Evolutionary conservation across 306 rosid genomes (phyloP).

Genomic region (Vigna unguiculata): DNA sequence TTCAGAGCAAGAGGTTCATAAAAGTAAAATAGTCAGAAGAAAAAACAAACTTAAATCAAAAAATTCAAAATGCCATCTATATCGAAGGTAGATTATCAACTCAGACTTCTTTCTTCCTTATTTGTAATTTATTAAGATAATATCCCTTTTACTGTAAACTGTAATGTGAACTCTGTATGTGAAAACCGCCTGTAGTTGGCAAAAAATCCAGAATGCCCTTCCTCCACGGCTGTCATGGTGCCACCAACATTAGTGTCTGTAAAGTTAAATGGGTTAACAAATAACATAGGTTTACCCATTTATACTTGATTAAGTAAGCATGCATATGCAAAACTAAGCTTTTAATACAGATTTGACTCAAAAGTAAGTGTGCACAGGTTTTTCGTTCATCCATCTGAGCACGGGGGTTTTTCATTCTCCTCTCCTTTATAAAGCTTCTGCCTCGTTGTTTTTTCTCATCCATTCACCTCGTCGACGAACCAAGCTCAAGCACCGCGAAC

Average conservation of each 20-base stretch:
- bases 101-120: constrained; percentile 22
- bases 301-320: constrained; percentile 1
- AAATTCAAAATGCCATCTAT: constrained; percentile 20
- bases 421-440: no score
- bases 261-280: constrained; percentile 10
- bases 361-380: no score
- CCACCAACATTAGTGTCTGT: not conserved
- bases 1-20: constrained; percentile 1
- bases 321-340: not conserved
- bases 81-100: not conserved
- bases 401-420: no score
- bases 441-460: no score
- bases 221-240: no score
- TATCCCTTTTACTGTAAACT: not conserved
- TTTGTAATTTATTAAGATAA: constrained; percentile 9
- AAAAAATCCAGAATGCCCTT: no score
- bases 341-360: not conserved
- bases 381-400: no score
- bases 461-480: no score
- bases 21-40: constrained; percentile 27
- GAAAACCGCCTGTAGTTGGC: no score
- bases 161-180: not conserved
- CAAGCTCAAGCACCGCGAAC: no score
- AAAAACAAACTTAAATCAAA: constrained; percentile 10
- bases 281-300: not conserved